Conservation (phyloP, 2,329 filamentous ascomycete genomes). For the Xylaria sp. region DNA sequence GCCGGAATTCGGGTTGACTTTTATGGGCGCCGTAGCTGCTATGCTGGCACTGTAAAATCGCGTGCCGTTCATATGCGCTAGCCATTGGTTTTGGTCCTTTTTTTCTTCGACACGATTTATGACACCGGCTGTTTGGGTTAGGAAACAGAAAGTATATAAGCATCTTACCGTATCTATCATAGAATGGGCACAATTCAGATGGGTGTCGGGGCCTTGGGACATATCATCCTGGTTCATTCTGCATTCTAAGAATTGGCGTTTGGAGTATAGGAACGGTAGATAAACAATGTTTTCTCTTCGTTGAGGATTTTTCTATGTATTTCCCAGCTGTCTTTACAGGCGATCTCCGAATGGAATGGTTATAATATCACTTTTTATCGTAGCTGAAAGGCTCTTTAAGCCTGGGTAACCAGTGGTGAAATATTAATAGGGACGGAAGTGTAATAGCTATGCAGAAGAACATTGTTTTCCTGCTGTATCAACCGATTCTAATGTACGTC, state of each 20-base stretch:
- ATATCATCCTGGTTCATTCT: conserved; percentile 3
- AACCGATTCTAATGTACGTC: not conserved
- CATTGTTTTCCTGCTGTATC: not conserved
- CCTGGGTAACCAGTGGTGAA: not conserved
- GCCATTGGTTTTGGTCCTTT: not conserved
- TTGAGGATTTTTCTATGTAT: conserved; percentile 3
- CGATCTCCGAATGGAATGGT: not conserved
- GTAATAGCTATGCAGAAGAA: not conserved
- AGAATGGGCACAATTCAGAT: conserved; percentile 17
- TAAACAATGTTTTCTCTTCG: conserved; percentile 2
- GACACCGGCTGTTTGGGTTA: conserved; percentile 10
- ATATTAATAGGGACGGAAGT: not conserved
- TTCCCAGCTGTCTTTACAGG: not conserved
- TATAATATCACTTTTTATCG: not conserved
- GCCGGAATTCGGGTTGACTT: conserved; percentile 44
- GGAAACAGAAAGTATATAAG: conserved; percentile 12
- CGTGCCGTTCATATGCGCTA: not conserved
- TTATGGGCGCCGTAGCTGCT: conserved; percentile 46
- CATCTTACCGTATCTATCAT: conserved; percentile 22
- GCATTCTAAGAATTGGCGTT: conserved; percentile 25
- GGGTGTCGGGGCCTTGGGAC: conserved; percentile 1
- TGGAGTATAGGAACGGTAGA: conserved; percentile 13
- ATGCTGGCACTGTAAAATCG: conserved; percentile 43
- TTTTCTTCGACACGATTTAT: conserved; percentile 15
- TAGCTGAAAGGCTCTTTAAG: not conserved